Base-by-base conservation (phyloP, 2,329 filamentous ascomycete species). In the Fusarium sororula region DNA sequence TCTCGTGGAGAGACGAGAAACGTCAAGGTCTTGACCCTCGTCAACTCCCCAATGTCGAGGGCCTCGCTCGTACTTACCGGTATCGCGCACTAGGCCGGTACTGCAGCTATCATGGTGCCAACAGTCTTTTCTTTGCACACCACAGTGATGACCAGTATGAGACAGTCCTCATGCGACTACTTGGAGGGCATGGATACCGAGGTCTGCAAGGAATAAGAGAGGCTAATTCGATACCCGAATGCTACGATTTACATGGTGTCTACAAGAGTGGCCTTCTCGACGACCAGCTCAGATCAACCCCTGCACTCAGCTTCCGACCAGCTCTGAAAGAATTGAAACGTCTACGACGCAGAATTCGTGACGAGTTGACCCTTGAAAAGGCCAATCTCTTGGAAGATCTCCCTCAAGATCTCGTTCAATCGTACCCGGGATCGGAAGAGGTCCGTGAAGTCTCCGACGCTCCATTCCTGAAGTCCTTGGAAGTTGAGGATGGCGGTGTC, bases 91-190 rank as follows among this genome's bases (percentile, higher is more conserved):
- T 98, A 3, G 95, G 93, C 2, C 79, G 76, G 20, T 86, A 87
- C 13, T 95, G 93, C 79, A 81, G 82, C 22, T 80, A 83, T 3
- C 75, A 84, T 11, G 80, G 83, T 0, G 88, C 93, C 8, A 83
- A 82, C 9, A 89, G 89, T 26, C 81, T 98, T 4, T 87, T 98
- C 44, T 84, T 97, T 35, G 96, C 92, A 8, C 96, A 99, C 80
- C 96, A 99, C 80, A 86, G 89, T 70, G 95, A 98, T 78, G 96
- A 99, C 78, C 94, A 96, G 79, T 93, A 95, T 63, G 96, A 99
- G 83, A 98, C 95, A 0, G 87, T 97, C 8, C 83, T 98, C 55
- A 93, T 95, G 91, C 89, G 96, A 47, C 82, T 98, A 41, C 82
- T 92, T 14, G 85, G 86, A 7, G 91, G 92, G 1, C 92, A 94